These are phyloP conservation scores for Zygosaccharomyces gambellarensis DNA, from an alignment of 805 yeast species.

Conservation along the genomic window DNA sequence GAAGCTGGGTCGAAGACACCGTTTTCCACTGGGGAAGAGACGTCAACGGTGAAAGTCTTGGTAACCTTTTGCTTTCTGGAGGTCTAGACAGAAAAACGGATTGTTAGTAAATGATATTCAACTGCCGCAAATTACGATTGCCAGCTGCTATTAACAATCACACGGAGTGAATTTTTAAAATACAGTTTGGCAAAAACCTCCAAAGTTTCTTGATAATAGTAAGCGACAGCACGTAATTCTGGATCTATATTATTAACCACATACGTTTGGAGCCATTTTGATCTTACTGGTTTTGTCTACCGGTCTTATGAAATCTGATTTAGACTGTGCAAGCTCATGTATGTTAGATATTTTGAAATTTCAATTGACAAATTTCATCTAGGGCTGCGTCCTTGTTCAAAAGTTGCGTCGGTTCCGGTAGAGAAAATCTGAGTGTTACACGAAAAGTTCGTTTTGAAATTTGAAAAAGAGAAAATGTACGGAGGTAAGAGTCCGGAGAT, in stretches of 20 bases:
- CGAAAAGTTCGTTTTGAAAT: neutral
- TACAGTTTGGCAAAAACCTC: constrained; percentile 21
- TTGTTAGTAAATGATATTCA: constrained; percentile 11
- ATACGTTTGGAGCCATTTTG: constrained; percentile 88
- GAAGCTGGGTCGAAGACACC: constrained; percentile 97
- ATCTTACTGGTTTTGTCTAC: constrained; percentile 10
- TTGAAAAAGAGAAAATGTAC: constrained; percentile 4
- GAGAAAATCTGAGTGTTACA: neutral
- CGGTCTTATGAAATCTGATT: neutral
- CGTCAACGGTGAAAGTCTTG: constrained; percentile 92
- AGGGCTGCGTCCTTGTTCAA: neutral
- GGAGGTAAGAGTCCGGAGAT: constrained; percentile 1
- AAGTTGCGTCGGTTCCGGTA: neutral
- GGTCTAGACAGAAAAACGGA: constrained; percentile 45
- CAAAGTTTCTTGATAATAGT: constrained; percentile 13
- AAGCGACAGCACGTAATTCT: constrained; percentile 13
- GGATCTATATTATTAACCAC: constrained; percentile 36
- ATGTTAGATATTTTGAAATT: neutral
- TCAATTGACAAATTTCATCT: neutral
- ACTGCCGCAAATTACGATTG: constrained; percentile 20
- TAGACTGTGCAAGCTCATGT: neutral
- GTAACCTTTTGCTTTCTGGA: constrained; percentile 77
- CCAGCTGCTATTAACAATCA: constrained; percentile 41
- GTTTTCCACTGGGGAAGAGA: constrained; percentile 94
- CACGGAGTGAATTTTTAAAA: constrained; percentile 25